Conservation (phyloP, 2,329 filamentous ascomycete genomes). For the Nigrospora oryzae region DNA sequence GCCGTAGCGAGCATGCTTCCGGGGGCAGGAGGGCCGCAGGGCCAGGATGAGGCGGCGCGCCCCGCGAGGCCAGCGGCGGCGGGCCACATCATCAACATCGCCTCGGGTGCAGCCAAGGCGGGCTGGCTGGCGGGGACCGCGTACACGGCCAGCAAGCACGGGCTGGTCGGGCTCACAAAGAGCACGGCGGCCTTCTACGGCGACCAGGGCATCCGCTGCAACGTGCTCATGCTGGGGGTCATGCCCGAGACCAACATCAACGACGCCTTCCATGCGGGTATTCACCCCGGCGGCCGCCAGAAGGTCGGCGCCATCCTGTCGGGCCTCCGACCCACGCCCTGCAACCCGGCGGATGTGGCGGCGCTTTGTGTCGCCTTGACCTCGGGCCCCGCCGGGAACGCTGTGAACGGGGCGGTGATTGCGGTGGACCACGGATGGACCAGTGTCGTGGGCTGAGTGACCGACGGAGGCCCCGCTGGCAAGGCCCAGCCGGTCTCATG, state of each 20-base stretch:
- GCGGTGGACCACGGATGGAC: background rate
- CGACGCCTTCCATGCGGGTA: conserved; percentile 26
- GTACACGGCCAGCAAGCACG: conserved; percentile 42
- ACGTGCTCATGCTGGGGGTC: conserved; percentile 39
- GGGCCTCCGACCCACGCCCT: background rate
- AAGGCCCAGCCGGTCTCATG: no score
- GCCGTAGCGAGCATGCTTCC: conserved; percentile 38
- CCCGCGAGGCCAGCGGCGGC: conserved; percentile 1
- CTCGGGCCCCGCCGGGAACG: background rate
- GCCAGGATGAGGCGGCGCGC: no score
- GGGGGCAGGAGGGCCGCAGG: conserved; percentile 19
- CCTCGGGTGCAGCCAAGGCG: conserved; percentile 5
- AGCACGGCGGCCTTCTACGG: conserved; percentile 49
- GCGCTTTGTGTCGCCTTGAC: background rate
- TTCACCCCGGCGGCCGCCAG: conserved; percentile 19
- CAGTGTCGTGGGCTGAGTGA: background rate
- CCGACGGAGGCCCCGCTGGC: no score
- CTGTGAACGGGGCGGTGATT: background rate
- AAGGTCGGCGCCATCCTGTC: background rate
- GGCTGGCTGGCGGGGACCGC: conserved; percentile 17
- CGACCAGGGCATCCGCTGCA: conserved; percentile 39
- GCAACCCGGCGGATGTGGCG: background rate
- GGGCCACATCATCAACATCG: conserved; percentile 14
- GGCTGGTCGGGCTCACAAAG: conserved; percentile 43
- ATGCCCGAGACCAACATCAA: conserved; percentile 45